A percentile compares a stretch with the other conserved stretches of the same genome.
These are phyloP conservation scores for Primulina eburnea DNA, from an alignment of 257 asterid species.

Conservation along the genomic window DNA sequence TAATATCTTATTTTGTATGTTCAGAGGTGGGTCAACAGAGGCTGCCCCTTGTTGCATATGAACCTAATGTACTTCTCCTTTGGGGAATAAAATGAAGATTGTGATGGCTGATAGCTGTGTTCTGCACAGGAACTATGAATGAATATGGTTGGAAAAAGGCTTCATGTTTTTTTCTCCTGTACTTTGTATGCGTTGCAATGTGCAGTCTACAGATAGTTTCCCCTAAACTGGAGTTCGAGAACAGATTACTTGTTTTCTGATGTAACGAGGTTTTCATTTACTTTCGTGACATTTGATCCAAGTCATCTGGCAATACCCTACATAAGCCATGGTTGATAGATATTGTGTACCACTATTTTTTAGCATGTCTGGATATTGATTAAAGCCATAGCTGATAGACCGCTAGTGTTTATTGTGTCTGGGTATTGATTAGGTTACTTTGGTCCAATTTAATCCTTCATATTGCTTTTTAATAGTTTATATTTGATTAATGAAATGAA, in stretches of 20 bases:
- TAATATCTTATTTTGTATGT: neutral
- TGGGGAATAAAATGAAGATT: neutral
- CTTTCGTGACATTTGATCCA: neutral
- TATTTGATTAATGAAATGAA: neutral
- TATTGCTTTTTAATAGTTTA: too few species aligned
- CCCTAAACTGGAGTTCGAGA: neutral
- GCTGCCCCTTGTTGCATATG: neutral
- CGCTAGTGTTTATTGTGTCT: constrained; percentile 26
- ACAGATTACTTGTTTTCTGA: neutral
- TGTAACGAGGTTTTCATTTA: too few species aligned
- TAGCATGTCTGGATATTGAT: neutral
- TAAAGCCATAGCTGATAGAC: neutral
- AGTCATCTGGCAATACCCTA: neutral
- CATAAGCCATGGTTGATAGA: neutral
- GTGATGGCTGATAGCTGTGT: constrained; percentile 6
- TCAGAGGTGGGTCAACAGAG: neutral
- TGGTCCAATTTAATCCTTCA: constrained; percentile 22
- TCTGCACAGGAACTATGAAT: neutral
- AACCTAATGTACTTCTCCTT: too few species aligned
- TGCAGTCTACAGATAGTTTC: neutral
- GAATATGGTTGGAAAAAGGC: neutral
- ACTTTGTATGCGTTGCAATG: neutral
- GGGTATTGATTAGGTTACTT: constrained; percentile 40
- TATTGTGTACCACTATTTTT: neutral
- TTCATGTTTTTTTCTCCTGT: neutral